A percentile compares a stretch with the other conserved stretches of the same genome.
Evolutionary conservation across 1,139 yeast genomes (phyloP).

Genomic region (Hemisphaericaspora xylanilytica): DNA sequence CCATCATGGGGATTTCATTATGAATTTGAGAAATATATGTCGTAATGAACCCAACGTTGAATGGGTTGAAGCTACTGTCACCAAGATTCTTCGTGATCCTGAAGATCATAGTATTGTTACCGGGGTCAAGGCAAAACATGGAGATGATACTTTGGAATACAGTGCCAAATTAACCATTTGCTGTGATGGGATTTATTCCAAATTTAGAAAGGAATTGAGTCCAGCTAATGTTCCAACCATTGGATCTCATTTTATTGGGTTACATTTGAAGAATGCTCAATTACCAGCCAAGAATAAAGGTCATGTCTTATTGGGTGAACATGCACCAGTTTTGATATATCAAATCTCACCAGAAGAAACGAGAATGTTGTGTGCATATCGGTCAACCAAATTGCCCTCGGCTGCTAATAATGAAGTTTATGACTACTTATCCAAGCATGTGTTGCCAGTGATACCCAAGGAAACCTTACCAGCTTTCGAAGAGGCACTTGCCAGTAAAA

Average conservation of each 20-base stretch:
- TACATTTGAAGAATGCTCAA: conserved; percentile 67
- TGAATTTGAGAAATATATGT: conserved; percentile 74
- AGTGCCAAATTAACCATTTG: conserved; percentile 66
- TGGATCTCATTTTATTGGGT: conserved; percentile 84
- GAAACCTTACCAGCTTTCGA: conserved; percentile 63
- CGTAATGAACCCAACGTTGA: conserved; percentile 67
- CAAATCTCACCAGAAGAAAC: conserved; percentile 84
- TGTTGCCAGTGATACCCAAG: conserved; percentile 69
- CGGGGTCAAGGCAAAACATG: conserved; percentile 59
- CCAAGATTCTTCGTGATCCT: conserved; percentile 52
- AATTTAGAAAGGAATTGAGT: conserved; percentile 73
- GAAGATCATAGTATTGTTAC: conserved; percentile 51
- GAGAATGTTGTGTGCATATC: conserved; percentile 85
- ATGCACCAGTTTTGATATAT: conserved; percentile 84
- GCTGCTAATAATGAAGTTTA: conserved; percentile 56
- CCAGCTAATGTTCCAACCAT: conserved; percentile 59
- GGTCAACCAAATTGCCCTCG: conserved; percentile 73
- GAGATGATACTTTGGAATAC: conserved; percentile 28
- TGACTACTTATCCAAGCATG: conserved; percentile 56
- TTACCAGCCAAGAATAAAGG: conserved; percentile 79
- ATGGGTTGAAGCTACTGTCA: conserved; percentile 78
- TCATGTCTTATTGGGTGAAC: conserved; percentile 83
- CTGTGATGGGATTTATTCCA: conserved; percentile 94
- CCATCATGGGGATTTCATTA: conserved; percentile 87
- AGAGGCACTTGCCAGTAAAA: conserved; percentile 37